phyloP scores from a whole-genome alignment of 129 eudicot species.

The Centaurea solstitialis region DNA sequence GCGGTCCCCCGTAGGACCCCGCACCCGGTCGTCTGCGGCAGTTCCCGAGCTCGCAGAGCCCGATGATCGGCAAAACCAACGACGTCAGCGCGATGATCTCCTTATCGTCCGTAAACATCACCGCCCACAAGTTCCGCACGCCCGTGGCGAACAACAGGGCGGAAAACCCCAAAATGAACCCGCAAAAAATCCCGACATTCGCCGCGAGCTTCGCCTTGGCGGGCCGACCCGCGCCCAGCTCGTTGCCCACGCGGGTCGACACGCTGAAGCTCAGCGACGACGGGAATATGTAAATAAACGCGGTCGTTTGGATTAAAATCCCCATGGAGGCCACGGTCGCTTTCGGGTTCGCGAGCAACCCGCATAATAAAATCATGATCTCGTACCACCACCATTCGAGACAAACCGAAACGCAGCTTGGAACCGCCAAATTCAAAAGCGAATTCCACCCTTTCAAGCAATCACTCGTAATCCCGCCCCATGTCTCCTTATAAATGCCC shows the following conservation, averaged over 20 bases:
- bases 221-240: slow-evolving; percentile 67
- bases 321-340: slow-evolving; percentile 92
- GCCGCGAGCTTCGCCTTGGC: slow-evolving; percentile 69
- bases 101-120: slow-evolving; percentile 64
- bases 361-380: slow-evolving; percentile 79
- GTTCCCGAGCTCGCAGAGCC: slow-evolving; percentile 83
- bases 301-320: slow-evolving; percentile 76
- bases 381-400: slow-evolving; percentile 99
- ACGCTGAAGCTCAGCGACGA: slow-evolving; percentile 76
- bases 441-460: slow-evolving; percentile 53
- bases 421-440: slow-evolving; percentile 58
- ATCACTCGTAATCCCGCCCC: slow-evolving; percentile 51
- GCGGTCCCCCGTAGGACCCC: slow-evolving; percentile 88
- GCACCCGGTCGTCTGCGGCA: slow-evolving; percentile 88
- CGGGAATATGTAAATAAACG: slow-evolving; percentile 79
- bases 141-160: slow-evolving; percentile 56
- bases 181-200: slow-evolving; percentile 52
- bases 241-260: slow-evolving; percentile 80
- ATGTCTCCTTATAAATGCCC: slow-evolving; percentile 55
- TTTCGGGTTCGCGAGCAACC: slow-evolving; percentile 54
- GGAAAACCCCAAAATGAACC: slow-evolving; percentile 55
- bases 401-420: slow-evolving; percentile 88
- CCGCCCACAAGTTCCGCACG: slow-evolving; percentile 67
- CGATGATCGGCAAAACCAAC: slow-evolving; percentile 72
- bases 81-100: slow-evolving; percentile 69